Evolutionary conservation across 495 filamentous ascomycete genomes (phyloP).

Genomic region (Aspergillus nanangensis): DNA sequence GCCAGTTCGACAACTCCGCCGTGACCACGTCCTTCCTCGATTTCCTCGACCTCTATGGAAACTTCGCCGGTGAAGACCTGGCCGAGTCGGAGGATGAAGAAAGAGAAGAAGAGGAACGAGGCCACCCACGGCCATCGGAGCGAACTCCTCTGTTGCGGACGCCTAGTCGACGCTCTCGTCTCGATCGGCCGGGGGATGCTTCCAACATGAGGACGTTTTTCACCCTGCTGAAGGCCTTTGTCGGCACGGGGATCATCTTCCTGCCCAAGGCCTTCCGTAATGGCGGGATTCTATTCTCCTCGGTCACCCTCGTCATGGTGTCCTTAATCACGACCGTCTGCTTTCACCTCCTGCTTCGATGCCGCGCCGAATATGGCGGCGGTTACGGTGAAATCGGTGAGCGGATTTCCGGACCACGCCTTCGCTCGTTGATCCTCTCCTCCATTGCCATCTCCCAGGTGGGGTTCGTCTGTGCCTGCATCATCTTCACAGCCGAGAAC

Average conservation of each 20-base stretch:
- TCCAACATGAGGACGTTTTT: constrained; percentile 62
- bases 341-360: constrained; percentile 80
- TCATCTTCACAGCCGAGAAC: constrained; percentile 90
- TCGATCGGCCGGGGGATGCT: constrained; percentile 47
- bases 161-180: constrained; percentile 39
- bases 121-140: constrained; percentile 6
- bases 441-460: constrained; percentile 87
- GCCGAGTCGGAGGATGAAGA: constrained; percentile 58
- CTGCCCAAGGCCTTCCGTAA: constrained; percentile 83
- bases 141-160: constrained; percentile 52
- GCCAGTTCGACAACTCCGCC: constrained; percentile 34
- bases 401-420: constrained; percentile 74
- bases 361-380: constrained; percentile 69
- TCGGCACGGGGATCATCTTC: constrained; percentile 89
- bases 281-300: constrained; percentile 90
- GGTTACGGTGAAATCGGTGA: constrained; percentile 91
- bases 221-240: constrained; percentile 83
- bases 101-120: constrained; percentile 23
- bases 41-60: constrained; percentile 66
- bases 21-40: constrained; percentile 60
- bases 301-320: constrained; percentile 71
- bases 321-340: constrained; percentile 79
- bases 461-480: constrained; percentile 90
- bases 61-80: constrained; percentile 68
- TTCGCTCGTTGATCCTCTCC: constrained; percentile 70